Percentiles rank a stretch among this genome's conserved stretches.
phyloP scores from a whole-genome alignment of 164 flowering plant genomes.

The Tetracentron sinense region DNA sequence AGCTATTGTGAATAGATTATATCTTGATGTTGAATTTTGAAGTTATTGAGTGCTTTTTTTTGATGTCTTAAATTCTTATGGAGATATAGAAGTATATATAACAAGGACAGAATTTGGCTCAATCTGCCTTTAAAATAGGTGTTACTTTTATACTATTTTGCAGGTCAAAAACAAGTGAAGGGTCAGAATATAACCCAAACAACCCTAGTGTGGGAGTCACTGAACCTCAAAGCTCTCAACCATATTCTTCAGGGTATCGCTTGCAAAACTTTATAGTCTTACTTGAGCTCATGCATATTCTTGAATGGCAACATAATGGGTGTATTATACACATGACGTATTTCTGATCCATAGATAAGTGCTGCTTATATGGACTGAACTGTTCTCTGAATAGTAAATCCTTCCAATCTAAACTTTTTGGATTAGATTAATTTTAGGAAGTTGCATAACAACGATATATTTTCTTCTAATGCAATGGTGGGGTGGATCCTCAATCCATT shows the following conservation, averaged over 20 bases:
- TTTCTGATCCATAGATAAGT: not conserved
- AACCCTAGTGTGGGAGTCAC: not conserved
- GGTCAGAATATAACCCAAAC: constrained; percentile 1
- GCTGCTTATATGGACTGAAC: not conserved
- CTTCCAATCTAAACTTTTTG: too few relatives aligned
- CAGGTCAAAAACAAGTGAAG: constrained; percentile 23
- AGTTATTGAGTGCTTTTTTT: too few relatives aligned
- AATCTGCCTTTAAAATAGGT: too few relatives aligned
- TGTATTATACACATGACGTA: too few relatives aligned
- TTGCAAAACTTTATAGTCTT: not conserved
- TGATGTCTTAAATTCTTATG: not conserved
- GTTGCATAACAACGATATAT: too few relatives aligned
- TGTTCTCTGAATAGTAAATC: too few relatives aligned
- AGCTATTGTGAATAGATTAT: too few relatives aligned
- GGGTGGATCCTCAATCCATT: not conserved
- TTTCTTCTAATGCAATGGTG: not conserved
- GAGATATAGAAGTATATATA: too few relatives aligned
- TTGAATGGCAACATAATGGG: not conserved
- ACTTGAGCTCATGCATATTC: not conserved
- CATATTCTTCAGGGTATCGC: not conserved
- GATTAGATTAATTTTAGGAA: too few relatives aligned
- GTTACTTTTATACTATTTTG: not conserved
- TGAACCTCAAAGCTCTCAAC: not conserved
- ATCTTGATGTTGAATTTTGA: too few relatives aligned
- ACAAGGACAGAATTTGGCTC: not conserved